Evolutionary conservation across 495 filamentous ascomycete species (phyloP), one percentile per base, ranked within the genome.

Genomic region (Pseudevernia furfuracea): DNA sequence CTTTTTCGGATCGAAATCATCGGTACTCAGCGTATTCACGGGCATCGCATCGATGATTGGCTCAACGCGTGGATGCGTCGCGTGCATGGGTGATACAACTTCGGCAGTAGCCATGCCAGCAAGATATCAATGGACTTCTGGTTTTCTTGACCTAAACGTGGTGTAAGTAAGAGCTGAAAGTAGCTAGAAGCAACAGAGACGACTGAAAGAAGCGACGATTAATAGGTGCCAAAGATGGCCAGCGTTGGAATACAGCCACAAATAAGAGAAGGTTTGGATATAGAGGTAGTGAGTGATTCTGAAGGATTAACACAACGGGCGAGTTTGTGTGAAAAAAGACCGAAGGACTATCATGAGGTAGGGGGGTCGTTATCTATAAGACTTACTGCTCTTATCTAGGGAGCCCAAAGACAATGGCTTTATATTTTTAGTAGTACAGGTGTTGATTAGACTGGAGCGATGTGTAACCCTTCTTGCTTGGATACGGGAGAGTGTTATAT

Each of bases 1-100:
- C 69, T 81, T 79, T 36, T 72, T 66, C 19, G 84, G 80, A 71
- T 83, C 72, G 67, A 84, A 84, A n/a, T 60, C 68, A 59, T 71
- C 71, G 21, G 64, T 69, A 55, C 62, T 66, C 9, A 61, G 23
- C 0, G 63, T 43, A 5, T 63, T 41, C 28, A 41, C 34, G 6
- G 62, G 46, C 55, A 70, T 64, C 58, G 49, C 38, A 21, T 68
- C 58, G 41, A 74, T 73, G 37, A 72, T 68, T 8, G 71, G 72
- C 39, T 48, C 46, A 57, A 69, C 69, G 25, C 48, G 66, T 55
- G 58, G 61, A 30, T 69, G 65, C 11, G 41, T 37, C 32, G 63
- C 58, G 48, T 48, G 55, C 19, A 66, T 38, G 3, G 53, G 41
- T 58, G 71, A 62, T 38, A 70, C 23, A 25, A 68, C 64, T 60